Conservation (phyloP, 2,329 filamentous ascomycete genomes). For the Elsinoe necatrix region DNA sequence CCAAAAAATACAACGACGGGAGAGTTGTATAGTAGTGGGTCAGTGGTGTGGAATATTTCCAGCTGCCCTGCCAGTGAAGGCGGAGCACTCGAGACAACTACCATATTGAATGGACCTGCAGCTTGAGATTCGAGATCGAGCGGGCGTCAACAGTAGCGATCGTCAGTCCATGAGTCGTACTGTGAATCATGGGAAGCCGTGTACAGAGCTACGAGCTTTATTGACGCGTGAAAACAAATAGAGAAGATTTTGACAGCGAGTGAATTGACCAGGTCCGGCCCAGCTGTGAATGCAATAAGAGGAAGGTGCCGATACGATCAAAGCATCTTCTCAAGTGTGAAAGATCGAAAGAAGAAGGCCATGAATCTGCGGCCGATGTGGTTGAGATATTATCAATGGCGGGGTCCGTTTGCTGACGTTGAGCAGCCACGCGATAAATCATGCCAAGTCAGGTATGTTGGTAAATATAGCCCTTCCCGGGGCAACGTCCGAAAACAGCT, state of each 20-base stretch:
- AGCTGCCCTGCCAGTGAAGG: conserved; percentile 69
- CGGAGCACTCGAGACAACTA: conserved; percentile 70
- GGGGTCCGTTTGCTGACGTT: conserved; percentile 15
- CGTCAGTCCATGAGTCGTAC: neutral
- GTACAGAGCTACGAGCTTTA: conserved; percentile 1
- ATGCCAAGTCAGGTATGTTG: conserved; percentile 12
- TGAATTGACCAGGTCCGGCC: conserved; percentile 17
- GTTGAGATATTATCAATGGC: conserved; percentile 7
- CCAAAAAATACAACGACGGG: conserved; percentile 88
- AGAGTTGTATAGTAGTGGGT: conserved; percentile 71
- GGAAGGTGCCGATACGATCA: neutral
- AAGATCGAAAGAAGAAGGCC: conserved; percentile 3
- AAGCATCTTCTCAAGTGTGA: neutral
- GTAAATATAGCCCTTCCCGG: conserved; percentile 13
- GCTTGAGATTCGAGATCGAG: neutral
- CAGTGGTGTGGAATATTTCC: conserved; percentile 80
- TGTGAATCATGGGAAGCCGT: neutral
- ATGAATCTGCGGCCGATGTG: neutral
- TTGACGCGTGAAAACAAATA: neutral
- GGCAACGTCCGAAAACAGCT: conserved; percentile 12
- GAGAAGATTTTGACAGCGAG: neutral
- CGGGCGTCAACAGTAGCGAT: too few relatives aligned
- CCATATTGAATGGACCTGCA: conserved; percentile 50
- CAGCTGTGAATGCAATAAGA: neutral
- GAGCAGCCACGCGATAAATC: conserved; percentile 1